Conservation (phyloP, 345 rosid species). For the Limnanthes douglasii region DNA sequence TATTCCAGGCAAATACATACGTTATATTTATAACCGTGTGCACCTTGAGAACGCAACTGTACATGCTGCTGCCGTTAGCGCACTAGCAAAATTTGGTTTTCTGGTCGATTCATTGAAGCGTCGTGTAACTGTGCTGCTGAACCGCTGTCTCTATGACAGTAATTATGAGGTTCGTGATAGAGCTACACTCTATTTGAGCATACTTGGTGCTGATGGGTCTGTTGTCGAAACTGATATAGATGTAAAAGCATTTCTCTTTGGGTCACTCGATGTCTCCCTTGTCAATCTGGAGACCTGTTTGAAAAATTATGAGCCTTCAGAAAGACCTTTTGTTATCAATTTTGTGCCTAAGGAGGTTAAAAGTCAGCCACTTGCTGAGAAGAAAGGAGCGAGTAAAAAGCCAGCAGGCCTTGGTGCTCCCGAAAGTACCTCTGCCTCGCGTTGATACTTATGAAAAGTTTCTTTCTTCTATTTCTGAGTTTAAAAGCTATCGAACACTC, state of each 20-base stretch:
- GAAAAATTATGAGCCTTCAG: constrained; percentile 80
- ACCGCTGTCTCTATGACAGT: constrained; percentile 82
- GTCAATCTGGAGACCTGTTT: constrained; percentile 81
- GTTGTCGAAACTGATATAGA: constrained; percentile 47
- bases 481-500: constrained; percentile 68
- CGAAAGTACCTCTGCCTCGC: constrained; percentile 41
- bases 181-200: constrained; percentile 81
- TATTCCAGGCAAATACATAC: constrained; percentile 90
- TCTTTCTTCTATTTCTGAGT: constrained; percentile 73
- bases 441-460: constrained; percentile 78
- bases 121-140: constrained; percentile 65
- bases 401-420: constrained; percentile 77
- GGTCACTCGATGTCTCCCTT: constrained; percentile 68
- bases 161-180: constrained; percentile 99
- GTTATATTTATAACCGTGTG: constrained; percentile 92
- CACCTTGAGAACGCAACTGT: constrained; percentile 99
- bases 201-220: constrained; percentile 55
- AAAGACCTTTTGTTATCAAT: constrained; percentile 61
- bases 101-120: constrained; percentile 89
- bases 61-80: constrained; percentile 91
- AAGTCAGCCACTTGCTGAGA: constrained; percentile 77
- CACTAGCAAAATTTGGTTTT: constrained; percentile 93
- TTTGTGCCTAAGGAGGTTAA: constrained; percentile 85
- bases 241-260: constrained; percentile 64
- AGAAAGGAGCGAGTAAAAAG: constrained; percentile 88